Evolutionary conservation across 352 stramenopile species (phyloP).

Genomic region (Globisporangium spiculum): DNA sequence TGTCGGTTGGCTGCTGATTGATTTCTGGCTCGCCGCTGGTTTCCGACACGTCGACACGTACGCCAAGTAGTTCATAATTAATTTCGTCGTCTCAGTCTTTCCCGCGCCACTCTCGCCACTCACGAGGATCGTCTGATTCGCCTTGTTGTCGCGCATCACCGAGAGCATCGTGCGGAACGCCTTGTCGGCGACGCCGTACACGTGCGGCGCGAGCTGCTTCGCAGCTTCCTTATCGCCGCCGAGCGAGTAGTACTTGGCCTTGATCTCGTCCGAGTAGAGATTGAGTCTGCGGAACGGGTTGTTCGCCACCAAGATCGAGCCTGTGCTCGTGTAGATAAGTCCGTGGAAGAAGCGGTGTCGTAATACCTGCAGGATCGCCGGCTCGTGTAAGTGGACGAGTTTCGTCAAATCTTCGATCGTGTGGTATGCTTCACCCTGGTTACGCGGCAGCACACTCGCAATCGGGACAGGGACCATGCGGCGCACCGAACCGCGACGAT

Average conservation of each 20-base stretch:
- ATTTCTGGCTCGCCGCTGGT: slow-evolving; percentile 7
- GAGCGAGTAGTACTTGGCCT: slow-evolving; percentile 65
- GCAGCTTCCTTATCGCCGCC: slow-evolving; percentile 53
- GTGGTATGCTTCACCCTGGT: slow-evolving; percentile 59
- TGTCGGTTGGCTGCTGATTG: slow-evolving; percentile 26
- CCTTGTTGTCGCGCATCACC: slow-evolving; percentile 38
- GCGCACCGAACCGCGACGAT: slow-evolving; percentile 39
- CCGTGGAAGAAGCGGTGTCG: slow-evolving; percentile 77
- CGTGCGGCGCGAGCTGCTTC: slow-evolving; percentile 70
- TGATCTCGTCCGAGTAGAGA: slow-evolving; percentile 67
- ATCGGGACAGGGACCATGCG: slow-evolving; percentile 31
- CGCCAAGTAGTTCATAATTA: slow-evolving; percentile 96
- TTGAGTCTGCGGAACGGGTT: slow-evolving; percentile 79
- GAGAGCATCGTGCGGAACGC: slow-evolving; percentile 84
- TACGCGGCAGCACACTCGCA: slow-evolving; percentile 53
- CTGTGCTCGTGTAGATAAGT: slow-evolving; percentile 88
- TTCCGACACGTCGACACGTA: slow-evolving; percentile 62
- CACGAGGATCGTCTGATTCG: slow-evolving; percentile 94
- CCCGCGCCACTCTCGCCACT: slow-evolving; percentile 94
- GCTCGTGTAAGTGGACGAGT: slow-evolving; percentile 89
- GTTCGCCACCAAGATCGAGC: slow-evolving; percentile 80
- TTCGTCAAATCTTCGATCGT: slow-evolving; percentile 87
- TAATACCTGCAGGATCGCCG: slow-evolving; percentile 88
- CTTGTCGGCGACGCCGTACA: slow-evolving; percentile 84
- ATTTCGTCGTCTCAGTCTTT: slow-evolving; percentile 97